Base-by-base conservation (phyloP, 2,329 filamentous ascomycete species). In the Xylaria sp. region DNA sequence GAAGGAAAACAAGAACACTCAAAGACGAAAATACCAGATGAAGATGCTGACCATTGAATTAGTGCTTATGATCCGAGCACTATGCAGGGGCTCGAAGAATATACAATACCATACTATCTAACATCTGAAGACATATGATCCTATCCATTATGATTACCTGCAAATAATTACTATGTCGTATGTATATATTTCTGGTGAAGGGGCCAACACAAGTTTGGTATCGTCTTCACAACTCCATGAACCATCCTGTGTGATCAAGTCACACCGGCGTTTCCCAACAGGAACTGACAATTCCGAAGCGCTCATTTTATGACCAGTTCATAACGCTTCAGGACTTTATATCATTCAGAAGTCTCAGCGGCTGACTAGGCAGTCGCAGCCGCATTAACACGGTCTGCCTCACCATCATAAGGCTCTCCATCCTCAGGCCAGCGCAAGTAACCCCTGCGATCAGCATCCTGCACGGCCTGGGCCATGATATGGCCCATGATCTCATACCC, bases 401-500 rank as follows among this genome's bases (percentile, higher is more conserved):
- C 73, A 12, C 77, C 77, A 48, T 78, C 75, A 28, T 72, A 70
- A 39, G 72, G 60, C 34, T 76, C 57, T 0, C 74, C 77, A 9
- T 73, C 68, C 46, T 77, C 73, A 0, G 77, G 74, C 69, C 73
- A 72, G 39, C 73, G 73, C n/a, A 78, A 55, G 52, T 72, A 76
- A 0, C 74, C 74, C 50, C 72, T 73, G 12, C 41, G 56, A 37
- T 78, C 74, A 9, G 76, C 77, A 12, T 72, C 73, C 50, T 70
- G 69, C 44, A 78, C 71, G 15, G 73, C 71, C 3, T 77, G 57
- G 1, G 72, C 67, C 20, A 78, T 72, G 37, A 78, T 72, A 44
- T 74, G 71, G 0, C 72, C 77, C 76, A 78, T 77, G 50, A 77
- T 72, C 20, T 73, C 67, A 58, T 78, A 78, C 0, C 76, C 77